Conservation (phyloP, 768 basidiomycete genomes). For the Flagelloscypha sp. region DNA sequence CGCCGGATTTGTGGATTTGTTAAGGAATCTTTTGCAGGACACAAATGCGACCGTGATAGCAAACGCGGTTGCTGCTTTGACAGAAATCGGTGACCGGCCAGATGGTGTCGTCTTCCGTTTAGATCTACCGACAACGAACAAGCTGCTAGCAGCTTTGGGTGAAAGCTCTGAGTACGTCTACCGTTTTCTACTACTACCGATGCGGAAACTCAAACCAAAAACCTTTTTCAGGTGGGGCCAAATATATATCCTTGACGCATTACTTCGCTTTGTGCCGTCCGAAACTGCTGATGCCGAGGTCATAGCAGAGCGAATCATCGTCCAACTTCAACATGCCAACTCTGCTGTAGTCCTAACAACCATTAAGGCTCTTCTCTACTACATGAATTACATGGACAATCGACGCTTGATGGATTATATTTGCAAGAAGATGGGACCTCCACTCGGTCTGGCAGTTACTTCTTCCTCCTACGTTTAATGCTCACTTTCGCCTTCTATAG, state of each 20-base stretch:
- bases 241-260: constrained; percentile 92
- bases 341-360: constrained; percentile 99
- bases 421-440: constrained; percentile 97
- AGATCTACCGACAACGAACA: constrained; percentile 80
- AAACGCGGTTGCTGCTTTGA: constrained; percentile 91
- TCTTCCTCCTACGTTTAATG: not conserved
- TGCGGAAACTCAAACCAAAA: constrained; percentile 10
- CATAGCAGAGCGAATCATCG: constrained; percentile 91
- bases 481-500: constrained; percentile 31
- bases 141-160: constrained; percentile 80
- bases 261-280: constrained; percentile 92
- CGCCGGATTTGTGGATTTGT: constrained; percentile 82
- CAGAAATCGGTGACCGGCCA: constrained; percentile 94
- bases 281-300: constrained; percentile 81
- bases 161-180: constrained; percentile 93
- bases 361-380: constrained; percentile 88
- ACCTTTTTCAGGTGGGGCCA: constrained; percentile 80
- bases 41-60: constrained; percentile 94
- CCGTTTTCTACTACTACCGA: not conserved
- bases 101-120: constrained; percentile 91
- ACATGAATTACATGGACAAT: constrained; percentile 99
- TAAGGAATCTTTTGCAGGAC: constrained; percentile 90
- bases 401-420: constrained; percentile 78
- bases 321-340: constrained; percentile 95
- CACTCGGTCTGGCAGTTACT: constrained; percentile 55